phyloP scores from a whole-genome alignment of 306 rosid genomes.

The Pachyrhizus erosus region DNA sequence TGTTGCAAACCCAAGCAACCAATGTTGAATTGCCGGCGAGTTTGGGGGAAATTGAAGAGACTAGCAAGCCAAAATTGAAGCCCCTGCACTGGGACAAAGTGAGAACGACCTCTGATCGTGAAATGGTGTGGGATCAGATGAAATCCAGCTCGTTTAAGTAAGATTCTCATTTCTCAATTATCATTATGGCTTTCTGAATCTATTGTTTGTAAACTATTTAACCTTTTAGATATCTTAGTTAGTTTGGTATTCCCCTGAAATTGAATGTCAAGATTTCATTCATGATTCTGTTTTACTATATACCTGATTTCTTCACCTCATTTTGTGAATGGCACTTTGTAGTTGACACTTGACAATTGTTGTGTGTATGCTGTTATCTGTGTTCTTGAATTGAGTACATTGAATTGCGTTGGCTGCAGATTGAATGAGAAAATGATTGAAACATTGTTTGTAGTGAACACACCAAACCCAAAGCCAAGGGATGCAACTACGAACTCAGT shows the following conservation, averaged over 20 bases:
- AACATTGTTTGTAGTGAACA: constrained; percentile 74
- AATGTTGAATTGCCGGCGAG: constrained; percentile 55
- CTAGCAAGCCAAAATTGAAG: constrained; percentile 74
- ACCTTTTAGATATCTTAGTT: not conserved
- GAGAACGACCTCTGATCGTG: constrained; percentile 88
- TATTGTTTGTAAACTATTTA: not conserved
- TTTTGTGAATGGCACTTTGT: not conserved
- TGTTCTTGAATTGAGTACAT: constrained; percentile 43
- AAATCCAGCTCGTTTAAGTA: constrained; percentile 90
- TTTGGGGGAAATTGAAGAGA: constrained; percentile 56
- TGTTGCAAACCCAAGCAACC: constrained; percentile 47
- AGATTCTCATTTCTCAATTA: constrained; percentile 27
- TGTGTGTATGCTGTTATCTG: constrained; percentile 1
- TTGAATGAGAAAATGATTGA: constrained; percentile 94
- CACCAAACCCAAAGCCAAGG: constrained; percentile 50
- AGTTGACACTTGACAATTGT: not conserved
- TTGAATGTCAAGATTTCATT: not conserved
- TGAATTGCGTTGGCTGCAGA: constrained; percentile 63
- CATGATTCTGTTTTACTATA: not conserved
- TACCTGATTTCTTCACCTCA: not conserved
- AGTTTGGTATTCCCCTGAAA: constrained; percentile 12
- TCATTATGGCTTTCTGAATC: not conserved
- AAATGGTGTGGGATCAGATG: constrained; percentile 97
- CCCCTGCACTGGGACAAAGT: constrained; percentile 97
- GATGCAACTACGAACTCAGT: constrained; percentile 56